Evolutionary conservation across 768 basidiomycete genomes (phyloP), one percentile per base, ranked within the genome.

Genomic region (Nidularia sp.): DNA sequence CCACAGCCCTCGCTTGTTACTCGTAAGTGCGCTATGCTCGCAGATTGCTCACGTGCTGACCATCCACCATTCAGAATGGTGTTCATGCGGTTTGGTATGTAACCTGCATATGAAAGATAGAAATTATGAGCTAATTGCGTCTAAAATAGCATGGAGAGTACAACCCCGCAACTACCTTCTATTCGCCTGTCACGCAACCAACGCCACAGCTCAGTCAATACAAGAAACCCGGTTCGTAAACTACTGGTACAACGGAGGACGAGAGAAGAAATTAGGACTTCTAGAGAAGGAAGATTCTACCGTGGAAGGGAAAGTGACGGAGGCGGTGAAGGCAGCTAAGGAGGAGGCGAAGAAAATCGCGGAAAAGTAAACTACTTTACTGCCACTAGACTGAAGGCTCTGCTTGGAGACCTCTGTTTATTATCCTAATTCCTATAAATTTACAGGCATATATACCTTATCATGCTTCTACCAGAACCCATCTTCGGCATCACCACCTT

Each of bases 161-260:
- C 85, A 94, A 59, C 96, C 96, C 6, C 86, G 96, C 59, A 98
- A 98, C 68, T 97, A 98, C 74, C 79, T 98, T 52, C 78, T 98
- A 45, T 92, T 98, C 71, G 93, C 86, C 2, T 98, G 95, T 66
- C 96, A 99, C 70, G 74, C 82, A 12, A 97, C 94, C 49, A 99
- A 99, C 66, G 83, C 86, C 2, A 78, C 90, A 18, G 91, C 94
- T 0, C 96, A 99, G 68, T 68, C 80, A 5, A 62, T 92, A 32
- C 93, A 99, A 67, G 90, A 88, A 13, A 76, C 73, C 9, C 86
- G 96, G 32, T 99, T 95, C 66, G 66, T 87, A 52, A 88, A 93
- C 56, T 97, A 97, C 66, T 95, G 93, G 91, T 72, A 96, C 64
- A 75, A 84, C 50, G 94, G 94, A 47, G 94, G 94, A 22, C 83